Conservation (phyloP, 2,329 filamentous ascomycete genomes). For the Aspergillus hiratsukae region DNA sequence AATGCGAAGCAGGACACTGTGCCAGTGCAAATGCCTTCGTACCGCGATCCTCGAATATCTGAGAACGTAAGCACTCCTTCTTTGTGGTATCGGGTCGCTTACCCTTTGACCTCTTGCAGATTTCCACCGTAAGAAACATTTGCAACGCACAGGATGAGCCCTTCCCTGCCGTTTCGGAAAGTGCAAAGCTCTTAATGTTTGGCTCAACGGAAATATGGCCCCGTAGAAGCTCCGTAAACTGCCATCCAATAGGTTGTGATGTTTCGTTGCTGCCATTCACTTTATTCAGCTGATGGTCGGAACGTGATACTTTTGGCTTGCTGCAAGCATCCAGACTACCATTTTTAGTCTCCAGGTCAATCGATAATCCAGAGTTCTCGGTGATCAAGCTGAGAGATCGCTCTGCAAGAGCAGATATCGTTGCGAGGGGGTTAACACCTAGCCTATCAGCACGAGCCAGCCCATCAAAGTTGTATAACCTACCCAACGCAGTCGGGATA, state of each 20-base stretch:
- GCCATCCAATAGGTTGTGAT: constrained; percentile 11
- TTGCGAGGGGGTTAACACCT: constrained; percentile 62
- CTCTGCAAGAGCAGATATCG: constrained; percentile 65
- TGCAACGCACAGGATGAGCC: constrained; percentile 3
- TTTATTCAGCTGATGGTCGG: background rate
- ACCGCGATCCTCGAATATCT: background rate
- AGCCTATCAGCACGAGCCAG: background rate
- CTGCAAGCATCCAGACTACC: constrained; percentile 5
- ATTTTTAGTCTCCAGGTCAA: constrained; percentile 33
- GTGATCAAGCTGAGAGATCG: constrained; percentile 54
- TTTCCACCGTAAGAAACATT: constrained; percentile 7
- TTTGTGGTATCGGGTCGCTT: background rate
- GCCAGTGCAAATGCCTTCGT: constrained; percentile 4
- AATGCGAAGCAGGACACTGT: constrained; percentile 6
- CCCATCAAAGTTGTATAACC: background rate
- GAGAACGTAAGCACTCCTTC: background rate
- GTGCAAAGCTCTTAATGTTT: background rate
- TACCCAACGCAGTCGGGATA: constrained; percentile 57
- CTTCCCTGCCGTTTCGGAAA: constrained; percentile 1
- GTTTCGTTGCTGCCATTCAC: constrained; percentile 1
- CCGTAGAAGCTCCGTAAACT: constrained; percentile 14
- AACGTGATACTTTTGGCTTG: background rate
- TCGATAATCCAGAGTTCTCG: constrained; percentile 36
- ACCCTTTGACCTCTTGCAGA: background rate
- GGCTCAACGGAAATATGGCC: constrained; percentile 6